Base-by-base conservation (phyloP, 2,329 filamentous ascomycete genomes). In the Dactylellina drechsleri region DNA sequence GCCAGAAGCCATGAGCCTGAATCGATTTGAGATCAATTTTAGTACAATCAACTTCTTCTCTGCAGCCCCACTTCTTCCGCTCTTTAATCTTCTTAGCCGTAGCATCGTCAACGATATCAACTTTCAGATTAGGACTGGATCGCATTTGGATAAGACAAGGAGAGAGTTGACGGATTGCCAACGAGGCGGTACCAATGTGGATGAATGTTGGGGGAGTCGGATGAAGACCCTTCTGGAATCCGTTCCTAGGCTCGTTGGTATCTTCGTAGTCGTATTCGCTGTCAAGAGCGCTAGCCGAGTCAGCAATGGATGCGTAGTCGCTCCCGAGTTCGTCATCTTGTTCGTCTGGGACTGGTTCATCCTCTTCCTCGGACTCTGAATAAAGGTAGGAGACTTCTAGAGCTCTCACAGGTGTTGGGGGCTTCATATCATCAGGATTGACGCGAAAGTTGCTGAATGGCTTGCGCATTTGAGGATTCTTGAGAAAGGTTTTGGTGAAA, bases 121-220 rank as follows among this genome's bases (percentile, higher is more conserved):
- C 12, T 8, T 76, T 70, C 15, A 76, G 23, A 36, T 66, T 76
- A 16, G 72, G 59, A 18, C 72, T 76, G 18, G 72, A 76, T 26
- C 72, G 72, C 72, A 76, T 76, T 10, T 68, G 58, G 15, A 76
- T 68, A 20, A 76, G 65, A n/a, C 72, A 65, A 49, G 72, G 58
- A n/a, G 72, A 67, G 18, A 61, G 36, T 43, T 76, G 72, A 16
- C 64, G 65, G 13, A 56, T 76, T 16, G 66, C 66, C 43, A 76
- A 54, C 4, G 65, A 62, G 26, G 72, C 72, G 15, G 72, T 76
- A 15, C 65, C 72, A 18, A 76, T 59, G 16, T 70, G 65, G 40
- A 76, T 45, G 36, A 68, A 16, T 4, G 43, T 60, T 36, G 71
- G 64, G 50, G 72, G 65, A 49, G 71, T 23, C 12, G 72, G 66